phyloP scores from a whole-genome alignment of 2,329 filamentous ascomycete species.

The Shiraia sp. region DNA sequence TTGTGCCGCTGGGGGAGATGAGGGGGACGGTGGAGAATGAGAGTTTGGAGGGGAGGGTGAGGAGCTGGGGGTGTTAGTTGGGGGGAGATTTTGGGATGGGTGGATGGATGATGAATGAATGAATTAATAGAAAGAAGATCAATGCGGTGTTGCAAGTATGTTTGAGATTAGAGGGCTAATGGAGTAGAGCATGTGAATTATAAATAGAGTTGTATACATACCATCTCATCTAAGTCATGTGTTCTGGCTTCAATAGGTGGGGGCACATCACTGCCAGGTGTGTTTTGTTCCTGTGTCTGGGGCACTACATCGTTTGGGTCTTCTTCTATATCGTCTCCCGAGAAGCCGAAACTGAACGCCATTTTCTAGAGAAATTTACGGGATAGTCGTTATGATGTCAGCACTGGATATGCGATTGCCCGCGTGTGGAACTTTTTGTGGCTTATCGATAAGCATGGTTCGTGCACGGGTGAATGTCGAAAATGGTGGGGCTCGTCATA shows the following conservation, averaged over 20 bases:
- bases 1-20: conserved; percentile 60
- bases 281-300: conserved; percentile 7
- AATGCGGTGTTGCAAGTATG: conserved; percentile 49
- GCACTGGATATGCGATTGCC: background rate
- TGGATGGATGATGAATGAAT: conserved; percentile 1
- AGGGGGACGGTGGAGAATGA: conserved; percentile 68
- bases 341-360: conserved; percentile 62
- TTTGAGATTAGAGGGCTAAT: conserved; percentile 27
- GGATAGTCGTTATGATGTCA: background rate
- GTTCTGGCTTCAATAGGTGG: conserved; percentile 43
- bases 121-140: background rate
- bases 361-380: conserved; percentile 9
- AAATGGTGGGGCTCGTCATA: too few species aligned
- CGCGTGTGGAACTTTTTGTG: conserved; percentile 11
- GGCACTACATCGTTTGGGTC: conserved; percentile 44
- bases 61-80: conserved; percentile 53
- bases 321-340: conserved; percentile 61
- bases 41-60: conserved; percentile 71
- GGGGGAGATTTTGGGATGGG: too few species aligned
- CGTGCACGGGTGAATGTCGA: conserved; percentile 21
- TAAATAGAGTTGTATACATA: conserved; percentile 32
- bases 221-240: conserved; percentile 54
- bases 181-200: background rate
- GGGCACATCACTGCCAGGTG: conserved; percentile 18
- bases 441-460: conserved; percentile 28